phyloP scores from a whole-genome alignment of 441 rosid genomes.

The Rhodomyrtus psidioides region DNA sequence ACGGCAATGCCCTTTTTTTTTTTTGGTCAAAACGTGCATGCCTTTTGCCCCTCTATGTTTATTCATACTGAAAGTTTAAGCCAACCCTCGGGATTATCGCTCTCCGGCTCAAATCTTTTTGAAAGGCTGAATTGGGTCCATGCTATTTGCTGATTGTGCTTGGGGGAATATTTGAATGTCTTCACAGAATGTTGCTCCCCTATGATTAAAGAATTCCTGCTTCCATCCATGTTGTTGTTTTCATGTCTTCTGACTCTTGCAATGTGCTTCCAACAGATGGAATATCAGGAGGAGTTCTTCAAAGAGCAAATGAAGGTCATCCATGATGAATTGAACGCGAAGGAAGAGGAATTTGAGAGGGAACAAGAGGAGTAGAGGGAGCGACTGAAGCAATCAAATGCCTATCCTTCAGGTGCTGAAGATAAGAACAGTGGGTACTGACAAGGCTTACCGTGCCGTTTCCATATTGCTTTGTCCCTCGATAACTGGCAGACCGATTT shows the following conservation, averaged over 20 bases:
- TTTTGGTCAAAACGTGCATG: not conserved
- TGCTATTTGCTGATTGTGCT: not conserved
- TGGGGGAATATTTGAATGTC: not conserved
- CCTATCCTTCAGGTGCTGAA: slow-evolving; percentile 20
- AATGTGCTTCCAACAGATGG: slow-evolving; percentile 32
- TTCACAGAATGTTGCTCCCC: not conserved
- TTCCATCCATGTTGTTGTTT: not conserved
- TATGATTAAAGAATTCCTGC: not conserved
- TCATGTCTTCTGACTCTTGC: not conserved
- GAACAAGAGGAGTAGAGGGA: slow-evolving; percentile 68
- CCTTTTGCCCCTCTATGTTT: not conserved
- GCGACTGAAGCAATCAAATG: slow-evolving; percentile 36
- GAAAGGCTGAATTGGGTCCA: not conserved
- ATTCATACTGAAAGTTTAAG: not conserved
- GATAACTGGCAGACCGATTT: not conserved
- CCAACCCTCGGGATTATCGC: not conserved
- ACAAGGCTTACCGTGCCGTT: not conserved
- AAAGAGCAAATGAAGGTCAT: slow-evolving; percentile 41
- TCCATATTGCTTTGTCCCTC: not conserved
- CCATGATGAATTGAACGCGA: slow-evolving; percentile 36
- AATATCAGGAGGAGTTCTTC: slow-evolving; percentile 64
- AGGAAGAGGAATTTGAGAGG: slow-evolving; percentile 75
- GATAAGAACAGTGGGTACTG: slow-evolving; percentile 45
- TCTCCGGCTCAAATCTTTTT: not conserved
- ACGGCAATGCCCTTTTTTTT: too few relatives aligned